phyloP scores from a whole-genome alignment of 2,329 filamentous ascomycete genomes.

The Aspergillus cejpii region DNA sequence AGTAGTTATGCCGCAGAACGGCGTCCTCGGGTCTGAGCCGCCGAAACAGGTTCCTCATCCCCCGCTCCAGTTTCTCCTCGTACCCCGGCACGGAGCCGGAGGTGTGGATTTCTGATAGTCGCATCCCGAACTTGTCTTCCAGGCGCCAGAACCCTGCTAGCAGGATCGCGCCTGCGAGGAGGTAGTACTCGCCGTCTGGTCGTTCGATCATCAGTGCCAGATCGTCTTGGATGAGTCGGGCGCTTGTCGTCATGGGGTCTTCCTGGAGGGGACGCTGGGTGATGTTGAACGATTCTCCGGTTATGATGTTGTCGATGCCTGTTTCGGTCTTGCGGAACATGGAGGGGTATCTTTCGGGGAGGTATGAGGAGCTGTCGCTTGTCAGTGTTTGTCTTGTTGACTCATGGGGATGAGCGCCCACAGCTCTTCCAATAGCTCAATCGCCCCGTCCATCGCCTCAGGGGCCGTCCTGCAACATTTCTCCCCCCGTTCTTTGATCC shows the following conservation, averaged over 20 bases:
- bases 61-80: constrained; percentile 63
- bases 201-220: constrained; percentile 76
- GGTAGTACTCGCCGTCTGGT: constrained; percentile 70
- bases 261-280: constrained; percentile 57
- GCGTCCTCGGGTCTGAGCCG: constrained; percentile 62
- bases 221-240: constrained; percentile 71
- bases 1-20: constrained; percentile 72
- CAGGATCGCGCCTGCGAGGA: constrained; percentile 68
- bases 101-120: constrained; percentile 70
- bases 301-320: constrained; percentile 65
- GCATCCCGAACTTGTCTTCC: constrained; percentile 74
- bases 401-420: constrained; percentile 18
- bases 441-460: constrained; percentile 62
- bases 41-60: constrained; percentile 76
- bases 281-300: constrained; percentile 66
- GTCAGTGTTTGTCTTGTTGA: constrained; percentile 3
- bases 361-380: constrained; percentile 48
- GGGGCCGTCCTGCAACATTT: constrained; percentile 65
- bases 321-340: constrained; percentile 58
- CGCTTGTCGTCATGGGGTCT: constrained; percentile 70
- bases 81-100: constrained; percentile 68
- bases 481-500: constrained; percentile 59
- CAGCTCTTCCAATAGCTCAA: constrained; percentile 71
- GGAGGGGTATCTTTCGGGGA: constrained; percentile 67
- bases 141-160: constrained; percentile 79